phyloP scores from a whole-genome alignment of 108 stramenopile species.

The Chaetoceros tenuissimus region DNA sequence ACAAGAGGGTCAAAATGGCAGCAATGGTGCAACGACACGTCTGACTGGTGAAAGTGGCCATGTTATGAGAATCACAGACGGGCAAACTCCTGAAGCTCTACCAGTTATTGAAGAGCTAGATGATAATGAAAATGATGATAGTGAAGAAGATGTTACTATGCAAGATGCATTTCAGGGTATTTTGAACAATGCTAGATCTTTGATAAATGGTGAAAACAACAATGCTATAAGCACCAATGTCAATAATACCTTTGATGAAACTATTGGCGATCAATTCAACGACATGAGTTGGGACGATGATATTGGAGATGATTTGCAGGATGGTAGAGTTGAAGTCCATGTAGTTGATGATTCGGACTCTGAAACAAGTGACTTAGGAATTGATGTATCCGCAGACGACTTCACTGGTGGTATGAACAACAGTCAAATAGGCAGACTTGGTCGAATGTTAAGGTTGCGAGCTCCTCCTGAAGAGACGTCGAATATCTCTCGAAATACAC shows the following conservation, averaged over 20 bases:
- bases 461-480: conserved; percentile 5
- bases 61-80: conserved; percentile 15
- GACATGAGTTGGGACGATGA: background rate
- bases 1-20: conserved; percentile 24
- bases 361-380: conserved; percentile 4
- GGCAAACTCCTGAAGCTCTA: conserved; percentile 21
- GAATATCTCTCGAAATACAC: background rate
- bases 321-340: background rate
- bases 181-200: background rate
- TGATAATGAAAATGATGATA: background rate
- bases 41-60: conserved; percentile 6
- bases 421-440: background rate
- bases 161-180: background rate
- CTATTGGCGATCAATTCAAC: conserved; percentile 5
- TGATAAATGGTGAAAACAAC: background rate
- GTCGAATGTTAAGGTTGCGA: conserved; percentile 2
- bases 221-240: background rate
- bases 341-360: background rate
- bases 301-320: background rate
- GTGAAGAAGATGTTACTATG: background rate
- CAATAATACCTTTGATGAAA: background rate
- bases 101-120: background rate
- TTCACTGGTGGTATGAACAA: conserved; percentile 8
- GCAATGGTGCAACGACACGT: conserved; percentile 23
- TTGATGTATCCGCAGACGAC: conserved; percentile 1